Percentiles rank a stretch among this genome's conserved stretches.
These are phyloP conservation scores for Naganishia friedmannii DNA, from an alignment of 768 basidiomycete species.

Conservation along the genomic window DNA sequence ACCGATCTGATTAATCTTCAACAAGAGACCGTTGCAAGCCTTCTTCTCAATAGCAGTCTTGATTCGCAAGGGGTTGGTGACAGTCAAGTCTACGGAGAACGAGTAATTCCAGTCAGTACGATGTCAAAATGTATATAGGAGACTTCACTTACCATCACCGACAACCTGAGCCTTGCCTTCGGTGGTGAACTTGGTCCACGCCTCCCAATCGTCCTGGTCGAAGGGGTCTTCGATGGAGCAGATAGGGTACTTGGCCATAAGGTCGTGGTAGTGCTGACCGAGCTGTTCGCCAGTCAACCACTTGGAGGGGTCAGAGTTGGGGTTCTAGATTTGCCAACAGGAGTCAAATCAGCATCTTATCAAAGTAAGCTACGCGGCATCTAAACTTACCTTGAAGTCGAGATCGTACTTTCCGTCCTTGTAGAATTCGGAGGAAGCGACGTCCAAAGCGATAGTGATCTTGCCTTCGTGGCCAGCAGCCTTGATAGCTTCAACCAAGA, in stretches of 20 bases:
- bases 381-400: slow-evolving; percentile 56
- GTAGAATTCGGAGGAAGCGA: slow-evolving; percentile 99
- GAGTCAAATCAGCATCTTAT: neutral
- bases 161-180: slow-evolving; percentile 81
- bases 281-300: slow-evolving; percentile 92
- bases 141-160: slow-evolving; percentile 27
- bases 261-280: slow-evolving; percentile 82
- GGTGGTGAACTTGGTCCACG: slow-evolving; percentile 87
- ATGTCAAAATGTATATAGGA: slow-evolving; percentile 53
- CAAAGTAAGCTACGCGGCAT: neutral
- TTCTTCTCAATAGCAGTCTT: slow-evolving; percentile 99
- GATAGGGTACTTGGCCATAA: slow-evolving; percentile 91
- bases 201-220: slow-evolving; percentile 99
- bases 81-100: slow-evolving; percentile 69
- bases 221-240: slow-evolving; percentile 73
- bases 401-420: slow-evolving; percentile 99
- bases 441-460: slow-evolving; percentile 97
- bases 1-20: slow-evolving; percentile 99
- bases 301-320: slow-evolving; percentile 95
- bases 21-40: slow-evolving; percentile 95
- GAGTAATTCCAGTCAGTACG: neutral
- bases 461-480: slow-evolving; percentile 98
- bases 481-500: slow-evolving; percentile 91
- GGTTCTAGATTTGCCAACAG: slow-evolving; percentile 71
- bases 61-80: slow-evolving; percentile 95